Base-by-base conservation (phyloP, 129 eudicot species). In the Tagetes patula region DNA sequence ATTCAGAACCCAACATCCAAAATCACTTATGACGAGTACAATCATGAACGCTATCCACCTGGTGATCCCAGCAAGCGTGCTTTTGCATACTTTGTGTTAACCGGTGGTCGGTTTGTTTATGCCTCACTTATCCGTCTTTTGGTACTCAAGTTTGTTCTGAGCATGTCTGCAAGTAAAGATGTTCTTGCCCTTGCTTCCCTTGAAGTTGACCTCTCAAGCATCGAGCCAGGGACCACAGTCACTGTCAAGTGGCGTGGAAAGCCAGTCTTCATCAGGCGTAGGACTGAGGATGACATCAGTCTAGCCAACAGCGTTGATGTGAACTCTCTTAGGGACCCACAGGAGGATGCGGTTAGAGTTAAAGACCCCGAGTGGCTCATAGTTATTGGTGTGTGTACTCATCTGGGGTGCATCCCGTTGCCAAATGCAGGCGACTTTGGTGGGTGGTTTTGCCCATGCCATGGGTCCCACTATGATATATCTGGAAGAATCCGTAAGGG, bases 361-460 rank as follows among this genome's bases (percentile, higher is more conserved):
- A 85, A 89, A 75, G 73, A 87, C 69, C 96, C 92, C 4, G 96
- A 89, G 76, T 89, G 96, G 96, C 96, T 89, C 52, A 80, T 89
- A 31, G 96, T 89, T 46, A 45, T 89, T 58, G 96, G 96, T 59
- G 96, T 89, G 3, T 89, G 92, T 60, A 89, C 96, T 43, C 96
- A 89, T 79, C 75, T 89, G 83, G 92, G 96, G 41, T 90, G 96
- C 77, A 87, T 90, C 47, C 96, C 96, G 27, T 77, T 90, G 82
- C 96, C 96, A 14, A 89, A 89, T 77, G 96, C 96, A 43, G 96
- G 96, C 50, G 96, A 89, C 59, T 89, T 71, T 71, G 92, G 92
- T 45, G 96, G 96, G 12, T 89, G 96, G 96, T 87, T 90, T 82
- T 90, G 96, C 82, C 96, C 96, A 0, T 90, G 96, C 81, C 96